Evolutionary conservation across 352 stramenopile genomes (phyloP), one percentile per base, ranked within the genome.

Genomic region (Elongisporangium senticosum): DNA sequence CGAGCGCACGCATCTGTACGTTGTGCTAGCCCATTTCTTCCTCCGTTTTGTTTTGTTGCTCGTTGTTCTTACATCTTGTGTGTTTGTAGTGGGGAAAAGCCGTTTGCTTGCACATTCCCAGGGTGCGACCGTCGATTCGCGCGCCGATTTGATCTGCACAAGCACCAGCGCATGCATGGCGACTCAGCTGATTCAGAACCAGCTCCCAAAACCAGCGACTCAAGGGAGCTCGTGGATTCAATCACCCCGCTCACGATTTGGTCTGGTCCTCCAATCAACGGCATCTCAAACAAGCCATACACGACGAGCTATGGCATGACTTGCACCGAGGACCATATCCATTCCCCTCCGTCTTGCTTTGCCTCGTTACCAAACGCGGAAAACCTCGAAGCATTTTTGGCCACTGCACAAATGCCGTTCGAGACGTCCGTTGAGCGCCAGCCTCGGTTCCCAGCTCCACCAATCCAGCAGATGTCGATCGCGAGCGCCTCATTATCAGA

Each of bases 101-200:
- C 77, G 2, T 92, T 87, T 51, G 61, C 64, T 23, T 90, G 83
- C 51, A 40, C 59, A 7, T 78, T 78, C 33, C 72, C 76, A 11
- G 74, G 62, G 15, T 91, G 82, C 51, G 71, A 65, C 2, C 66
- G 72, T 39, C 70, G 65, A 28, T 89, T 86, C 48, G 74, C 79
- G 4, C 67, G 79, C 15, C 79, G 77, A 39, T 87, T 87, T 37
- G 83, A 92, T 52, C 68, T 90, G 10, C 75, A 86, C 55, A 92
- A 92, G 67, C 83, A 92, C 64, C 71, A 82, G 65, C 65, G 67
- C 21, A 69, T 83, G 53, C 78, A 89, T 47, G 68, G 81, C 22
- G 58, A 71, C 37, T 55, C 67, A 37, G n/a, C 51, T 2, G 49
- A 63, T 43, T 43, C 33, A 43, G 5, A 43, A 43, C 48, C 69